Base-by-base conservation (phyloP, 2,329 filamentous ascomycete species). In the Aspergillus sp. region DNA sequence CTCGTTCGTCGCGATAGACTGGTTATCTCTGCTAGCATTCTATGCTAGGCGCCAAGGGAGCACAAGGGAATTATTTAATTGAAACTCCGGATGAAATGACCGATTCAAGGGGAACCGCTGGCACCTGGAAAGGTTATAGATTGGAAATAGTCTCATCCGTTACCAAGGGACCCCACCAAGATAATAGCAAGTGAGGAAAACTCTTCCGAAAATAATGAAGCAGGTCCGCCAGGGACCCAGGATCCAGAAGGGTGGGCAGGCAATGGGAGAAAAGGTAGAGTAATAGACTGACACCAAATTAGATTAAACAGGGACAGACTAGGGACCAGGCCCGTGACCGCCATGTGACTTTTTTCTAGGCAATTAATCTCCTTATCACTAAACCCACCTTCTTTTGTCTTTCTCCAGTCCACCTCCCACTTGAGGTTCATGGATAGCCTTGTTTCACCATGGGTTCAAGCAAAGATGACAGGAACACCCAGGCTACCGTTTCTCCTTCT, bases 401-500 rank as follows among this genome's bases (percentile, higher is more conserved):
- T 44, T n/a, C 27, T 42, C 17, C 19, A 38, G 19, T 17, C 19
- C 42, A 11, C 23, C 25, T 7, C 21, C 53, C 53, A 47, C 25
- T 27, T 19, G 19, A 44, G n/a, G 25, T 23, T 32, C 17, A 13
- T 11, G 17, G 42, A 5, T 39, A 27, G 39, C 39, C 53, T 47
- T 55, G 53, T 55, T 55, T 55, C 53, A 55, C 39, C 39, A 44
- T 44, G 39, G 25, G 19, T 42, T n/a, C 42, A 8, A 17, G 39
- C 21, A 30, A 47, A 32, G 10, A 47, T 53, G 36, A 17, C 36
- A 53, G 50, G 30, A 38, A 53, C 50, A 23, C 50, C 50, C 50
- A n/a, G 23, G 19, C 96, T 80, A 96, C 96, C 78, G 86, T 95
- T 58, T 91, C 19, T 6, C 88, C 15, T 90, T 86, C 13, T 84